These are phyloP conservation scores for Nicotiana knightiana DNA, from an alignment of 257 asterid species.

Conservation along the genomic window DNA sequence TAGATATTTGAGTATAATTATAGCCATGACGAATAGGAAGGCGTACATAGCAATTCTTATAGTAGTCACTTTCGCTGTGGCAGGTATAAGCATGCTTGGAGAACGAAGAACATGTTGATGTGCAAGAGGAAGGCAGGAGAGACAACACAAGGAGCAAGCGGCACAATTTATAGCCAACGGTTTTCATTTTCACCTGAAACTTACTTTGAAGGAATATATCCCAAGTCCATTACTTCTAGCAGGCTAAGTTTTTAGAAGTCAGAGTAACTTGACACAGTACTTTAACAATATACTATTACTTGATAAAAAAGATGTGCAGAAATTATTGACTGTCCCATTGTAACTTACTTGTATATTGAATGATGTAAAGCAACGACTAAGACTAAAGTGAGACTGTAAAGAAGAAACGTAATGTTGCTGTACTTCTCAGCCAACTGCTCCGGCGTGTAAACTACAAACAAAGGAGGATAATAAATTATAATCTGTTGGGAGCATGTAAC, in stretches of 20 bases:
- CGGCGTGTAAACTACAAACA: slow-evolving; percentile 70
- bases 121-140: background rate
- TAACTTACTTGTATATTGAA: slow-evolving; percentile 51
- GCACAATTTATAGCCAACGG: background rate
- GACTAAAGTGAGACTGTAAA: slow-evolving; percentile 73
- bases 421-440: slow-evolving; percentile 94
- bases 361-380: slow-evolving; percentile 63
- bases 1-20: background rate
- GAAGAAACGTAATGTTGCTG: slow-evolving; percentile 67
- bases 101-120: background rate
- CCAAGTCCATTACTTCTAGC: background rate
- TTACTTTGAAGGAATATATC: background rate
- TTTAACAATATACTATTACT: background rate
- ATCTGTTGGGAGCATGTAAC: background rate
- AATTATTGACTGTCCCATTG: slow-evolving; percentile 7
- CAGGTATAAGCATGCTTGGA: slow-evolving; percentile 4
- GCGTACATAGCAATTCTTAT: background rate
- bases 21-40: background rate
- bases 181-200: background rate
- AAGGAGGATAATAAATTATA: background rate
- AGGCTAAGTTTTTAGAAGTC: background rate
- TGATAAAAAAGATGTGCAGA: slow-evolving; percentile 6
- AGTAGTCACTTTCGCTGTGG: background rate
- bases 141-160: background rate
- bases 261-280: background rate